These are phyloP conservation scores for Albugo candida DNA, from an alignment of 352 stramenopile species.

Conservation along the genomic window DNA sequence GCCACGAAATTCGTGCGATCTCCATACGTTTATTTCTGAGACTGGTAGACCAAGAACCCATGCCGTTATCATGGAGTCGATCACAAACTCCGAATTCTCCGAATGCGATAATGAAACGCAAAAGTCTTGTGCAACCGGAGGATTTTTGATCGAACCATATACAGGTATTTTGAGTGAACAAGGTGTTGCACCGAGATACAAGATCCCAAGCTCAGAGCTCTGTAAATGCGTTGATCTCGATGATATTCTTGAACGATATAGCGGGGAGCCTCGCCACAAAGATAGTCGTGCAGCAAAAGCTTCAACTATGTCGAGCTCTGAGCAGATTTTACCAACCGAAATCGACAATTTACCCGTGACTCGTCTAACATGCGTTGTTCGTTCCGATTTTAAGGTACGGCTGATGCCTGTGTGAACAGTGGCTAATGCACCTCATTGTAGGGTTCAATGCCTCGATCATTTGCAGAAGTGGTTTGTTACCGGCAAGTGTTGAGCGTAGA, in stretches of 20 bases:
- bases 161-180: background rate
- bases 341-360: slow-evolving; percentile 8
- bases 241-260: background rate
- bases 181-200: no score
- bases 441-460: slow-evolving; percentile 31
- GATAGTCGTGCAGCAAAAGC: no score
- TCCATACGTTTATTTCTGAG: slow-evolving; percentile 54
- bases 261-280: background rate
- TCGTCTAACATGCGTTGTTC: slow-evolving; percentile 29
- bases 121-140: slow-evolving; percentile 53
- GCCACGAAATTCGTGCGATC: slow-evolving; percentile 50
- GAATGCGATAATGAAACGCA: slow-evolving; percentile 44
- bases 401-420: no score
- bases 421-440: slow-evolving; percentile 1
- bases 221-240: no score
- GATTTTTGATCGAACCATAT: slow-evolving; percentile 39
- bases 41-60: slow-evolving; percentile 37
- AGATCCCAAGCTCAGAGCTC: no score
- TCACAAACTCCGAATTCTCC: slow-evolving; percentile 39
- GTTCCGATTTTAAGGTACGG: slow-evolving; percentile 32
- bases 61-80: slow-evolving; percentile 47
- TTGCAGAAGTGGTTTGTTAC: slow-evolving; percentile 59
- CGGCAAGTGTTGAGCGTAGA: slow-evolving; percentile 48
- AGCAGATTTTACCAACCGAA: background rate
- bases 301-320: no score